Conservation (phyloP, 768 basidiomycete genomes). For the Agaricus subrufescens region DNA sequence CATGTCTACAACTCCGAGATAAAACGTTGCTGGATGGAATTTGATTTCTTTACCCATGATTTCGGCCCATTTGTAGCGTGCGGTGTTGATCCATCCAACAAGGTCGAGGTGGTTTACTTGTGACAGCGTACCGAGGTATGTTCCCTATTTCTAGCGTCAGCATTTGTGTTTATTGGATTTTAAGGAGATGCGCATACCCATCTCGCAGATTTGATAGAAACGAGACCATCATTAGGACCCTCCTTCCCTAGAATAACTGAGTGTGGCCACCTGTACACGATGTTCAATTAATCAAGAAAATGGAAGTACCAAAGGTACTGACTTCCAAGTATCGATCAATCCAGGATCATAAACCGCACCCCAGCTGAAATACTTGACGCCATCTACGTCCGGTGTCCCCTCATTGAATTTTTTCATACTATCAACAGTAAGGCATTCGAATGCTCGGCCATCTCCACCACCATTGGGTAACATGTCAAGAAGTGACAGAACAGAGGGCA, state of each 20-base stretch:
- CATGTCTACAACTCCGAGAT: constrained; percentile 77
- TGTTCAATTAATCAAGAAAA: not conserved
- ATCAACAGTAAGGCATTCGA: constrained; percentile 78
- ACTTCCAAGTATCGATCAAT: constrained; percentile 87
- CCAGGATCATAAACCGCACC: constrained; percentile 89
- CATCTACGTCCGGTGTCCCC: constrained; percentile 70
- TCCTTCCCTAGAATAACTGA: constrained; percentile 80
- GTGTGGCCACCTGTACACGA: constrained; percentile 55
- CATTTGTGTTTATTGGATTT: not conserved
- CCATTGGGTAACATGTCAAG: constrained; percentile 87
- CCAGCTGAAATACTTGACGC: constrained; percentile 91
- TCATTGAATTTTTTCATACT: constrained; percentile 90
- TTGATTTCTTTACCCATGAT: constrained; percentile 87
- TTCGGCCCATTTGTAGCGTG: constrained; percentile 84
- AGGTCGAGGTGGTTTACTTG: constrained; percentile 91
- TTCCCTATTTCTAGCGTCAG: constrained; percentile 54
- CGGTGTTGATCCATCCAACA: constrained; percentile 91
- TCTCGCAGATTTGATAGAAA: constrained; percentile 80
- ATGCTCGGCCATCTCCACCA: constrained; percentile 92
- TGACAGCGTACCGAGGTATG: constrained; percentile 88
- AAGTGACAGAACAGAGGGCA: constrained; percentile 67
- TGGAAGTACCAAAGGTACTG: constrained; percentile 9
- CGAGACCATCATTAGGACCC: constrained; percentile 93
- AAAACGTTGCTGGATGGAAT: constrained; percentile 91
- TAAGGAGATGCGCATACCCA: constrained; percentile 47